Evolutionary conservation across 768 basidiomycete genomes (phyloP), one percentile per base, ranked within the genome.

Genomic region (Leccinum subtestaceum): DNA sequence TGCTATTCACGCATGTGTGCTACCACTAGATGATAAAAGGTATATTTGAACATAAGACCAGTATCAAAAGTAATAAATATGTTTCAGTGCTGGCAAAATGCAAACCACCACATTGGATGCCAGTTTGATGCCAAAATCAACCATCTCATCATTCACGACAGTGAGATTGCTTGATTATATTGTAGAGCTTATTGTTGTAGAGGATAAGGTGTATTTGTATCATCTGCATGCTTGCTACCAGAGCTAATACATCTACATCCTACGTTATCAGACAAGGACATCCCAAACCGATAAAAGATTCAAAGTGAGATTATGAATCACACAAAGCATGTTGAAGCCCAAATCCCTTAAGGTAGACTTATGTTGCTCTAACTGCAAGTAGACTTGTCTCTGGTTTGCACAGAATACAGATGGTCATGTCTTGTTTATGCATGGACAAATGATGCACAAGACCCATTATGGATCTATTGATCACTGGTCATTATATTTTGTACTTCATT

Each of bases 401-500:
- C 32, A 34, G 32, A 34, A 34, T 34, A 34, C 12, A 34, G 32
- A 34, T 34, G 12, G 54, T 23, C 32, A 5, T 34, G 46, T 59
- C 15, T 60, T 46, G 13, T 40, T 61, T 8, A 67, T 56, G 50
- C 50, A 11, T 60, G 66, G 65, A 63, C 47, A 38, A 65, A 60
- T 3, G 56, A 62, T 11, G 47, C 49, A 12, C 53, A 65, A 10
- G 58, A 63, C 11, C 64, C 64, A 2, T 61, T 21, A 21, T 21
- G 21, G 21, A 63, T 48, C 19, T 67, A 13, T 62, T 59, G 2
- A 56, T 67, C 3, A 66, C 67, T 5, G 63, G 63, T 2, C 67
- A 66, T 38, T 66, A 65, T 56, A 57, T 65, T 12, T 21, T 21
- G 21, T 21, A 21, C 21, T 21, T 21, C 21, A 21, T 21, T 21